phyloP scores from a whole-genome alignment of 2,329 filamentous ascomycete species.

The Colletotrichum horii region DNA sequence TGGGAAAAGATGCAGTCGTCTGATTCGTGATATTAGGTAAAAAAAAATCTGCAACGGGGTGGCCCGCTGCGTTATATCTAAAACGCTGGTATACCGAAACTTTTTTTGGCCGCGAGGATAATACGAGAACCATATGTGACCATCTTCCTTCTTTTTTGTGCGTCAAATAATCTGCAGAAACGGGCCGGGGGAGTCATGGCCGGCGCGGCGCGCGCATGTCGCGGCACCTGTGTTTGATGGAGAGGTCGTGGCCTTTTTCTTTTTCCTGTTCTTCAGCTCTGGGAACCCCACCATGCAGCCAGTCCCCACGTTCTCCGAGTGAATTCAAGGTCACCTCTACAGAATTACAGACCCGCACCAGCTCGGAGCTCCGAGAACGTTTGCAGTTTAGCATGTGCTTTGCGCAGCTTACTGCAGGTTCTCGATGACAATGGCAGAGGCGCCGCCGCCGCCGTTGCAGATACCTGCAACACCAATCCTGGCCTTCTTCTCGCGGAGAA shows the following conservation, averaged over 20 bases:
- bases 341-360: not conserved
- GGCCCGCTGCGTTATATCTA: conserved; percentile 17
- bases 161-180: not conserved
- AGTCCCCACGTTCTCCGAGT: not conserved
- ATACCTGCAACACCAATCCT: conserved; percentile 95
- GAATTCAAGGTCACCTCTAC: not conserved
- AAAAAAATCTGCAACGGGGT: conserved; percentile 6
- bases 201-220: not conserved
- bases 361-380: conserved; percentile 4
- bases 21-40: conserved; percentile 21
- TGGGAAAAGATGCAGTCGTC: not conserved
- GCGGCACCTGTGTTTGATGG: not conserved
- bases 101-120: not conserved
- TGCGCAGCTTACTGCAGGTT: conserved; percentile 55
- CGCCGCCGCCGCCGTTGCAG: conserved; percentile 97
- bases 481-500: conserved; percentile 87
- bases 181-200: not conserved
- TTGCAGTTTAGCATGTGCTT: not conserved
- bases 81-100: conserved; percentile 8
- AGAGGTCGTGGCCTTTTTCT: not conserved
- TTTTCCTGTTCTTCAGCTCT: not conserved
- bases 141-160: not conserved
- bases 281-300: not conserved
- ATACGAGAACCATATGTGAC: not conserved
- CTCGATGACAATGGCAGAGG: conserved; percentile 92